Base-by-base conservation (phyloP, 352 stramenopile genomes). In the Globisporangium emineosum region DNA sequence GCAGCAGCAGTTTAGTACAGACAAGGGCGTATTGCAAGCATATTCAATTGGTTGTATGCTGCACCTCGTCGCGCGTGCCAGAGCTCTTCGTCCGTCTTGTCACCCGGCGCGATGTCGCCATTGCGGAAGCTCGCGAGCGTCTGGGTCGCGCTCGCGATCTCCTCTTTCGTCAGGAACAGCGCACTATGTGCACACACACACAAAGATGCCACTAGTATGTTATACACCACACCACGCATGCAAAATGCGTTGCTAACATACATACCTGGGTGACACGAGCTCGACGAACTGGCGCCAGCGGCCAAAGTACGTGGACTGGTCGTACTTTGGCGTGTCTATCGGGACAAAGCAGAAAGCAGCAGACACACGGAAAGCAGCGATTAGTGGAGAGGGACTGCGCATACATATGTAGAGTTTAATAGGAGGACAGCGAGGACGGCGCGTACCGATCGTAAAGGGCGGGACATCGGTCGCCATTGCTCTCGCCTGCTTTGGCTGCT, bases 221-320 rank as follows among this genome's bases (percentile, higher is more conserved):
- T 50, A 42, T 43, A 51, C 19, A 15, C 37, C 27, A 62, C 30
- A 29, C 9, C 12, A 40, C 12, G 15, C 15, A 19, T 15, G 9
- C 5, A 5, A 13, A 45, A 15, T 35, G 1, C 12, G 32, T 9
- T 9, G 32, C 4, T 0, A 7, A 10, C 29, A 32, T 5, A 35
- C 70, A 51, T 63, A 88, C 72, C 75, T 88, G 15, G 86, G 86
- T 42, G 81, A 87, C 60, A 94, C 82, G 60, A 96, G 78, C 71
- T 95, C 87, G 17, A 84, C 75, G 70, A 96, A 96, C 57, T 89
- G 81, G 65, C 81, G 81, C 80, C 88, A 94, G 29, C 88, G 83
- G 50, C 88, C 88, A 55, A 78, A 76, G 73, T 96, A 96, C 43
- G 86, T 95, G 56, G 83, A 90, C 68, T 91, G 88, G 65, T 96